Evolutionary conservation across 495 filamentous ascomycete genomes (phyloP), one percentile per base, ranked within the genome.

Genomic region (Penicillium egyptiacum): DNA sequence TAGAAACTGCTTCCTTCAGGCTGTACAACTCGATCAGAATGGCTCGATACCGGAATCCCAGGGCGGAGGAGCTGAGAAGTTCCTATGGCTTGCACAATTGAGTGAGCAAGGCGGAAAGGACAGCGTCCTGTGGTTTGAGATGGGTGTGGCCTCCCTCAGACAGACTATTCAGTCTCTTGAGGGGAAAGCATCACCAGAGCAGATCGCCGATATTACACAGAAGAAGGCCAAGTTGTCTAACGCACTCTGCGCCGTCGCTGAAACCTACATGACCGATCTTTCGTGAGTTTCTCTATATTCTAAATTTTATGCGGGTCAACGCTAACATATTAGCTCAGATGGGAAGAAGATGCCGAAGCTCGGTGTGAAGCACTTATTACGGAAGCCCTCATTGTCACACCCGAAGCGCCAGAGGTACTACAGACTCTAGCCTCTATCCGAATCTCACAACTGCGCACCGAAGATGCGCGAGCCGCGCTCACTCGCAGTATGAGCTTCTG

Each of bases 201-300:
- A 83, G 53, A 56, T 67, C 23, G 60, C 72, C 9, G 50, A 72
- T 17, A 56, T 86, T 23, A 80, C 79, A 19, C 88, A 94, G 65
- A 89, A 92, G 75, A 85, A 85, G 65, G 76, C 71, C 47, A 91
- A 93, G 68, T 74, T 98, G 37, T 89, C 90, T 1, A 89, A 86
- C 58, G 90, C 92, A 5, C 79, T 99, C 26, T 98, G 95, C 71
- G 89, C 87, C 2, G 86, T 96, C 53, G 84, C 88, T 0, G 95
- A 99, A 71, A 88, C 97, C 31, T 98, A 96, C 70, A 99, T 99
- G 95, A 98, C 92, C 28, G 95, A 99, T 76, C 80, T 99, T 58
- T 88, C 82, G 71, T 79, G 65, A 63, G 74, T 75, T 44, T 9
- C 31, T n/a, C 23, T 14, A 16, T 16, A 22, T 17, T 12, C 42